These are phyloP conservation scores for Populus davidiana DNA, from an alignment of 345 rosid genomes.

Conservation along the genomic window DNA sequence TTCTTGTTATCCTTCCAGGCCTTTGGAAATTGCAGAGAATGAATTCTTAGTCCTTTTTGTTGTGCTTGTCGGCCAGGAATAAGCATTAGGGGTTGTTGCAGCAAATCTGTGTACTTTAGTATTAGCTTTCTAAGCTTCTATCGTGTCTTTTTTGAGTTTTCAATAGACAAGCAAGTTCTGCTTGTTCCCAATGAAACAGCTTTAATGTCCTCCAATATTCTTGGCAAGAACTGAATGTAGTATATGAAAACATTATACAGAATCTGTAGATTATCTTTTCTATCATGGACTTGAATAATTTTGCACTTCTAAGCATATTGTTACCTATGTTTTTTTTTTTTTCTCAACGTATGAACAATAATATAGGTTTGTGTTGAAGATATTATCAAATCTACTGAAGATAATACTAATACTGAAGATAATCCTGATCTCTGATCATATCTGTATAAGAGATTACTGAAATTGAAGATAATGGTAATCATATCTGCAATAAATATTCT, in stretches of 20 bases:
- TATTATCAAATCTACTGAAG: no score
- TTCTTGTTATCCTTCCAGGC: slow-evolving; percentile 33
- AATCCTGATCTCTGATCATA: no score
- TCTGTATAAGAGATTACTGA: no score
- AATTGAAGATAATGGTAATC: no score
- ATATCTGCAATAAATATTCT: no score
- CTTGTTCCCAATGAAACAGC: slow-evolving; percentile 72
- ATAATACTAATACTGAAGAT: no score
- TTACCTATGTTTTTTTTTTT: no score
- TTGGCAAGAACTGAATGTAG: slow-evolving; percentile 79
- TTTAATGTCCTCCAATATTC: slow-evolving; percentile 55
- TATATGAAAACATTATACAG: slow-evolving; percentile 80
- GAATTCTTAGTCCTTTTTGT: slow-evolving; percentile 36
- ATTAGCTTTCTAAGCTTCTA: slow-evolving; percentile 75
- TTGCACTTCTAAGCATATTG: no score
- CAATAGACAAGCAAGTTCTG: slow-evolving; percentile 50
- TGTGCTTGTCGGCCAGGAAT: slow-evolving; percentile 50
- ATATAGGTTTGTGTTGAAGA: no score
- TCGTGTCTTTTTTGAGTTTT: slow-evolving; percentile 55
- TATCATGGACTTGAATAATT: no score
- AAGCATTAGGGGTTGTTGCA: slow-evolving; percentile 69
- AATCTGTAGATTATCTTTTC: slow-evolving; percentile 41
- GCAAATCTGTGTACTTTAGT: slow-evolving; percentile 60
- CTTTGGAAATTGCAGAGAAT: slow-evolving; percentile 37
- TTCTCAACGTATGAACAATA: no score